A percentile compares a stretch with the other conserved stretches of the same genome.
phyloP scores from a whole-genome alignment of 2,329 filamentous ascomycete genomes.

The Cladobotryum protrusum region DNA sequence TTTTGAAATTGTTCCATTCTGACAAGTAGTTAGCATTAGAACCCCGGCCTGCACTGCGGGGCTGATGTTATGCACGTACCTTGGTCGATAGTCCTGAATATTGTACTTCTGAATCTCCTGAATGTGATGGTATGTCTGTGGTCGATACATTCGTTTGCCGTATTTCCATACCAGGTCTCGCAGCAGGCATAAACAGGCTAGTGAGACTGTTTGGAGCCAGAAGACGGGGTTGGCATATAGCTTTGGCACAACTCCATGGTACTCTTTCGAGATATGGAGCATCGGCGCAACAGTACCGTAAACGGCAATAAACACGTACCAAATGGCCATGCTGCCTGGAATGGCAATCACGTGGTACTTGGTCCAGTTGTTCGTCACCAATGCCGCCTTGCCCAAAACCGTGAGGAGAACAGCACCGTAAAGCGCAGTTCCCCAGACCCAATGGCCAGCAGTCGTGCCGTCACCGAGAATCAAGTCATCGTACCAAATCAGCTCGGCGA shows the following conservation, averaged over 20 bases:
- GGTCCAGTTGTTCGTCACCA: conserved; percentile 97
- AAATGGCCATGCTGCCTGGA: conserved; percentile 84
- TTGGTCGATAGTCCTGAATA: conserved; percentile 94
- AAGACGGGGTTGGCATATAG: conserved; percentile 79
- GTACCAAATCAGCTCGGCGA: conserved; percentile 73
- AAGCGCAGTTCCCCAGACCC: conserved; percentile 94
- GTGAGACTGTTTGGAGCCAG: conserved; percentile 79
- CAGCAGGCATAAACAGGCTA: conserved; percentile 75
- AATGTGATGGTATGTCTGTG: conserved; percentile 94
- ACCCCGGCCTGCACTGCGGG: not conserved
- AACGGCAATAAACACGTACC: conserved; percentile 82
- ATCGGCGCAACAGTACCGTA: conserved; percentile 85
- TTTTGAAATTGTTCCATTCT: conserved; percentile 99
- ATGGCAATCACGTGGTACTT: conserved; percentile 97
- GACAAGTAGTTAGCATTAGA: conserved; percentile 11
- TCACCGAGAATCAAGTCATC: conserved; percentile 72
- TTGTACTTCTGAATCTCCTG: conserved; percentile 99
- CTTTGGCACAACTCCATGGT: conserved; percentile 73
- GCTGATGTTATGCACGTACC: conserved; percentile 50
- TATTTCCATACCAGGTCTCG: conserved; percentile 98
- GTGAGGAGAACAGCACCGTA: conserved; percentile 93
- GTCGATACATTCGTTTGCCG: conserved; percentile 91
- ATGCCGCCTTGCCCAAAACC: conserved; percentile 86
- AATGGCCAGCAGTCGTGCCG: conserved; percentile 81
- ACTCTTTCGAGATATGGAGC: conserved; percentile 74